These are phyloP conservation scores for Microcyclospora pomicola DNA, from an alignment of 2,329 filamentous ascomycete genomes.

Conservation along the genomic window DNA sequence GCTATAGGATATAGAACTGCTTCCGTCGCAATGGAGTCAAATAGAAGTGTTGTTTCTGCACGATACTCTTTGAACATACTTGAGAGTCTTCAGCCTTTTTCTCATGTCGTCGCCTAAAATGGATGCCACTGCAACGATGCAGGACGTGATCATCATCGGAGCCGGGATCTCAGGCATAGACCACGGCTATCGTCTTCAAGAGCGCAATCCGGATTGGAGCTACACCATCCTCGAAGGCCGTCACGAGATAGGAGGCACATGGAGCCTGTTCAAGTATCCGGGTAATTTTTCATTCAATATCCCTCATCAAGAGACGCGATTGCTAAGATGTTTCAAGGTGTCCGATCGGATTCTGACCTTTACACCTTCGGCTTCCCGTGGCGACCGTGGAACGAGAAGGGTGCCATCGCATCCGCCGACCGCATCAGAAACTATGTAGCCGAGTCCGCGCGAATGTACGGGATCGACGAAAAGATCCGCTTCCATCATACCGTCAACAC, in stretches of 20 bases:
- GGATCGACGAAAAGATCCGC: slow-evolving; percentile 33
- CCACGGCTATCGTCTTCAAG: slow-evolving; percentile 46
- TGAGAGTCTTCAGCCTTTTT: too few species aligned
- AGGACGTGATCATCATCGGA: slow-evolving; percentile 48
- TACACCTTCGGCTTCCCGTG: slow-evolving; percentile 49
- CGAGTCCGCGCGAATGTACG: slow-evolving; percentile 29
- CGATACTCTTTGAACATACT: too few species aligned
- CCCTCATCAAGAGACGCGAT: slow-evolving; percentile 18
- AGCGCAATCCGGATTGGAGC: slow-evolving; percentile 36
- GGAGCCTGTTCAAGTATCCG: slow-evolving; percentile 65
- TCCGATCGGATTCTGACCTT: slow-evolving; percentile 21
- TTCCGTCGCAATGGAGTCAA: too few species aligned
- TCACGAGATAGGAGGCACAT: slow-evolving; percentile 56
- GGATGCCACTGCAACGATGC: too few species aligned
- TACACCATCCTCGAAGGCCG: slow-evolving; percentile 59
- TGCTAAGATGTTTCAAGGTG: not conserved
- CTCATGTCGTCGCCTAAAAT: too few species aligned
- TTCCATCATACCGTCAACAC: slow-evolving; percentile 29
- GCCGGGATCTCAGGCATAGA: slow-evolving; percentile 67
- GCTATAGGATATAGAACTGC: too few species aligned
- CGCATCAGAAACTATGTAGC: slow-evolving; percentile 32
- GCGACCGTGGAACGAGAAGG: slow-evolving; percentile 48
- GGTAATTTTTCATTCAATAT: slow-evolving; percentile 31
- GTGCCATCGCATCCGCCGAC: slow-evolving; percentile 32
- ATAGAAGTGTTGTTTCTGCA: too few species aligned